Evolutionary conservation across 2,329 filamentous ascomycete species (phyloP), one percentile per base, ranked within the genome.

Genomic region (Botrytis fragariae): DNA sequence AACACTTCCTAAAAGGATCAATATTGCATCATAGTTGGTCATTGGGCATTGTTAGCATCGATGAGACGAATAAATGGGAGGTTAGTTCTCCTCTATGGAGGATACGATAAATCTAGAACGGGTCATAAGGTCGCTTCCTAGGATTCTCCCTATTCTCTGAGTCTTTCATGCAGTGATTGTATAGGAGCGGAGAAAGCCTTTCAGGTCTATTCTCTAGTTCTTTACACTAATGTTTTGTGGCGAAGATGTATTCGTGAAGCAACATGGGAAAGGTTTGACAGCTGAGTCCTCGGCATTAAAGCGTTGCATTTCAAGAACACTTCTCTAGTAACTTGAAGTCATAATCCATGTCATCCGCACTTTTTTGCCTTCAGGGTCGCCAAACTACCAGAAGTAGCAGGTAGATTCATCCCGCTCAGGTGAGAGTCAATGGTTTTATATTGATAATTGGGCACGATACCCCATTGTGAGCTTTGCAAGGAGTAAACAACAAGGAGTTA

Each of bases 121-220:
- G 39, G 37, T 72, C 61, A 67, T 45, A 60, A 67, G 61, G 70
- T 18, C 39, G n/a, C 48, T 72, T 57, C 37, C 61, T 51, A 71
- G 61, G 51, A 32, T 54, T 39, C 22, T 67, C 22, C 69, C 35
- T 54, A 35, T 29, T 29, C 29, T 42, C n/a, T 69, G 20, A 65
- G 69, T 44, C 22, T 35, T 67, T 54, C 45, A 65, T 54, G 32
- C 69, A 29, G 32, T 60, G 32, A 57, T 57, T 29, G 16, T 29
- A 20, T 25, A 32, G 20, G 32, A 39, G 29, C 44, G 39, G 42
- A 37, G 42, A 63, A 39, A 39, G 57, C 29, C 18, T 42, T 39
- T 2, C 62, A n/a, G 42, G 25, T 72, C 54, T 61, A 45, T 60
- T 64, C n/a, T 42, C 64, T 69, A 35, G 48, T 57, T 39, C 29